Conservation (phyloP, 2,329 filamentous ascomycete genomes). For the Trichoderma brevicompactum region DNA sequence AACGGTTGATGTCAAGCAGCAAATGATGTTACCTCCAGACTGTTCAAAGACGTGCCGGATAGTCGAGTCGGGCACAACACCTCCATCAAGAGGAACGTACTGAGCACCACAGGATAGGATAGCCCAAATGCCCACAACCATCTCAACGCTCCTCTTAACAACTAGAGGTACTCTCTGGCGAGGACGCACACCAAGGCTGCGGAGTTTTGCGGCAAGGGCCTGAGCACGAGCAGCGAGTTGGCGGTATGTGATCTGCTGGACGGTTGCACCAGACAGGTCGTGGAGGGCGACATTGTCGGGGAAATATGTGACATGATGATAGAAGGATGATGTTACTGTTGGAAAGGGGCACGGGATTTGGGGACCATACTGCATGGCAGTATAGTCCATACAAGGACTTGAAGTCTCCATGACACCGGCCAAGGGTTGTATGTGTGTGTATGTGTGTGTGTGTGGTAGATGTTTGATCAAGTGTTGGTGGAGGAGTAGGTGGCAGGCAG, state of each 20-base stretch:
- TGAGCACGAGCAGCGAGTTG: slow-evolving; percentile 51
- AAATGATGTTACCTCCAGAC: slow-evolving; percentile 48
- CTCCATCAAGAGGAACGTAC: slow-evolving; percentile 63
- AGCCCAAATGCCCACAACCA: slow-evolving; percentile 61
- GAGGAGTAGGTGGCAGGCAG: background rate
- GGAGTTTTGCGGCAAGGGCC: slow-evolving; percentile 48
- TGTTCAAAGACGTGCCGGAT: slow-evolving; percentile 56
- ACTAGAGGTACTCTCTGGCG: slow-evolving; percentile 58
- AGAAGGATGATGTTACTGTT: slow-evolving; percentile 47
- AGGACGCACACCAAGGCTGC: slow-evolving; percentile 45
- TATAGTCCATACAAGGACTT: slow-evolving; percentile 15
- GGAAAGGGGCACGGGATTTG: slow-evolving; percentile 41
- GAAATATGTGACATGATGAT: slow-evolving; percentile 43
- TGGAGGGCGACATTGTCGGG: slow-evolving; percentile 48
- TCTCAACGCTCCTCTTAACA: slow-evolving; percentile 59
- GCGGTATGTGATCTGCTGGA: slow-evolving; percentile 48
- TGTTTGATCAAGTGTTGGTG: background rate
- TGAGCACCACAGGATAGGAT: slow-evolving; percentile 61
- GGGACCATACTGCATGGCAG: slow-evolving; percentile 27
- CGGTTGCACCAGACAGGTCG: slow-evolving; percentile 39
- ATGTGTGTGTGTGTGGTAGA: background rate
- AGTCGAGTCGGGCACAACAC: slow-evolving; percentile 53
- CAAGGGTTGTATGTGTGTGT: background rate
- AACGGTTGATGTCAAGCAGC: slow-evolving; percentile 52
- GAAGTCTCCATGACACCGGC: slow-evolving; percentile 31